Evolutionary conservation across 2,329 filamentous ascomycete species (phyloP).

Genomic region (Chaetomiaceae sp.): DNA sequence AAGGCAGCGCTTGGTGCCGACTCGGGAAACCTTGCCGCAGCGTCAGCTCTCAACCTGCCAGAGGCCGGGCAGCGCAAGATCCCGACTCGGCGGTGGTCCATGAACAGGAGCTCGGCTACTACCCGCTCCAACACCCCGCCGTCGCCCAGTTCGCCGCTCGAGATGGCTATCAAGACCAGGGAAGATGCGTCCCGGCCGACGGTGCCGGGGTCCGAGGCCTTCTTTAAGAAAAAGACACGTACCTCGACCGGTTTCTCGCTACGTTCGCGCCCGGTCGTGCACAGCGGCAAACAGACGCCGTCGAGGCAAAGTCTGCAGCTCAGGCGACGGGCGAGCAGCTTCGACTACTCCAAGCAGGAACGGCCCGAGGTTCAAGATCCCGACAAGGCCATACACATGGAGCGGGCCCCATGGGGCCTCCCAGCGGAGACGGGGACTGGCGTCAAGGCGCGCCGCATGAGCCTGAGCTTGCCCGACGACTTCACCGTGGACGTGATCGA

Average conservation of each 20-base stretch:
- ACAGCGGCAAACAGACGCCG: slow-evolving; percentile 9
- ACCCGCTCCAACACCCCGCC: slow-evolving; percentile 48
- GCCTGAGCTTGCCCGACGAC: slow-evolving; percentile 67
- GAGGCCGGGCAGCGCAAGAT: slow-evolving; percentile 26
- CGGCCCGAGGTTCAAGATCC: slow-evolving; percentile 21
- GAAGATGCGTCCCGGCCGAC: slow-evolving; percentile 26
- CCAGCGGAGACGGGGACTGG: slow-evolving; percentile 67
- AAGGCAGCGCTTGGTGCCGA: slow-evolving; percentile 26
- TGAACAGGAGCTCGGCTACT: slow-evolving; percentile 42
- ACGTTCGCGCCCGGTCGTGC: slow-evolving; percentile 39
- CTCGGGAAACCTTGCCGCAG: slow-evolving; percentile 18
- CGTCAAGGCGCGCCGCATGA: slow-evolving; percentile 74
- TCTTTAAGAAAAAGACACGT: slow-evolving; percentile 48
- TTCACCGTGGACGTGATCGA: slow-evolving; percentile 68
- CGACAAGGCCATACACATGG: slow-evolving; percentile 33
- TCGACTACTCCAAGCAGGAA: slow-evolving; percentile 37
- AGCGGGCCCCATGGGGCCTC: slow-evolving; percentile 53
- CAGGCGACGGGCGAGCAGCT: slow-evolving; percentile 45
- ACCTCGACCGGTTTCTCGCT: slow-evolving; percentile 48
- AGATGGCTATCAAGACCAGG: slow-evolving; percentile 34
- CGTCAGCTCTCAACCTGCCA: slow-evolving; percentile 29
- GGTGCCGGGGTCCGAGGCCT: slow-evolving; percentile 42
- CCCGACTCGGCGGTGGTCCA: slow-evolving; percentile 42
- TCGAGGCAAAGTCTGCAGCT: slow-evolving; percentile 19
- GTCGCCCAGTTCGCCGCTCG: slow-evolving; percentile 44